Percentiles rank a stretch among this genome's conserved stretches.
Conservation (phyloP, 169 alveolate genomes). For the Eimeria tenella region DNA sequence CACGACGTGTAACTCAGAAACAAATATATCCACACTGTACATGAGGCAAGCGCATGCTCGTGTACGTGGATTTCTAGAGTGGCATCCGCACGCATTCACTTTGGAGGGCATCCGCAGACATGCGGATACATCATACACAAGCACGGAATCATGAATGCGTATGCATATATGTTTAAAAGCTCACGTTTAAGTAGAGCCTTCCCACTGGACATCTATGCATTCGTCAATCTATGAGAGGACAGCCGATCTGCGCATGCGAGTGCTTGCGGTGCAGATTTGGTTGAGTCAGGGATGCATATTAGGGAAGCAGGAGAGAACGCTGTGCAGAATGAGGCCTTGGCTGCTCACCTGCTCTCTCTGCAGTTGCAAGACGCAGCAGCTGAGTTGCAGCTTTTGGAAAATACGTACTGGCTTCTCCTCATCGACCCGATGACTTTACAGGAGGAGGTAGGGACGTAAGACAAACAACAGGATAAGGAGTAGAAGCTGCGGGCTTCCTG, state of each 20-base stretch:
- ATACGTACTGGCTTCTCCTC: conserved; percentile 43
- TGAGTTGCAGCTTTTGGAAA: conserved; percentile 32
- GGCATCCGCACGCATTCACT: too few relatives aligned
- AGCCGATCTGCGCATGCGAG: neutral
- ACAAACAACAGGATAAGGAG: neutral
- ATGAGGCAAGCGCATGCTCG: too few relatives aligned
- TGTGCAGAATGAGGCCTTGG: conserved; percentile 9
- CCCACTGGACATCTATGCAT: too few relatives aligned
- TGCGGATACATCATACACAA: too few relatives aligned
- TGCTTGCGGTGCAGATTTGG: conserved; percentile 28
- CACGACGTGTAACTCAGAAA: too few relatives aligned
- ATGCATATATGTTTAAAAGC: too few relatives aligned
- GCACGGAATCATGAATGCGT: neutral
- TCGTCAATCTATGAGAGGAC: too few relatives aligned
- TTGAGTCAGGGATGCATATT: neutral
- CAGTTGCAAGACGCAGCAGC: conserved; percentile 71
- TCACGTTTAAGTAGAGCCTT: too few relatives aligned
- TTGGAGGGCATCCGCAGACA: too few relatives aligned
- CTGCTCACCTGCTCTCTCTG: conserved; percentile 36
- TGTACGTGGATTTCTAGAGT: too few relatives aligned
- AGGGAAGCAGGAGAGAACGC: neutral
- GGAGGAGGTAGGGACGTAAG: conserved; percentile 14
- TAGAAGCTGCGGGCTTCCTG: neutral
- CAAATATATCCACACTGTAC: too few relatives aligned
- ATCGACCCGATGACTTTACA: conserved; percentile 22